Evolutionary conservation across 2,329 filamentous ascomycete species (phyloP).

Genomic region (Cladosporium sp.): DNA sequence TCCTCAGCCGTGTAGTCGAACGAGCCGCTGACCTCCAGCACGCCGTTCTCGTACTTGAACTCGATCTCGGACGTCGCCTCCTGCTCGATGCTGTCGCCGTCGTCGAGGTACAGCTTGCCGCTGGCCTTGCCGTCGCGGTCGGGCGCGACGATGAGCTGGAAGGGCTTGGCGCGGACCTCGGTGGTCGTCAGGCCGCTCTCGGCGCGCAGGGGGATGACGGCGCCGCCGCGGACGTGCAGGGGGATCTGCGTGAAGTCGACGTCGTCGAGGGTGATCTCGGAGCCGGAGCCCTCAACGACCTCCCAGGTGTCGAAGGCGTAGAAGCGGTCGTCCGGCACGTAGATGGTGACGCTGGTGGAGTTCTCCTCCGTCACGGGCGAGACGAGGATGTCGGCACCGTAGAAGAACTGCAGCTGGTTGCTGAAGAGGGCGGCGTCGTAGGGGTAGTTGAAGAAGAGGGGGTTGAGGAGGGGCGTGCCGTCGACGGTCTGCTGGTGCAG

Average conservation of each 20-base stretch:
- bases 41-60: slow-evolving; percentile 50
- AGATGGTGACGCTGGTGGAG: slow-evolving; percentile 45
- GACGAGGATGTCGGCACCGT: slow-evolving; percentile 48
- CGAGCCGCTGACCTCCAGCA: slow-evolving; percentile 38
- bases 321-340: slow-evolving; percentile 50
- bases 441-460: slow-evolving; percentile 64
- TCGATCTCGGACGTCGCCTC: slow-evolving; percentile 46
- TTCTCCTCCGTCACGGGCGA: slow-evolving; percentile 47
- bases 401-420: slow-evolving; percentile 50
- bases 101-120: slow-evolving; percentile 67
- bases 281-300: slow-evolving; percentile 38
- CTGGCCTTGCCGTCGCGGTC: slow-evolving; percentile 53
- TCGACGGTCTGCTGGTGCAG: slow-evolving; percentile 52
- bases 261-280: slow-evolving; percentile 35
- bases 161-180: slow-evolving; percentile 56
- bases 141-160: slow-evolving; percentile 62
- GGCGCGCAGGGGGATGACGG: slow-evolving; percentile 53
- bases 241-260: slow-evolving; percentile 50
- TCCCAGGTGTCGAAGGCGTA: slow-evolving; percentile 51
- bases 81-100: slow-evolving; percentile 61
- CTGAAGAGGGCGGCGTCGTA: slow-evolving; percentile 45
- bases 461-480: slow-evolving; percentile 59
- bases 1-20: slow-evolving; percentile 42
- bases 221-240: slow-evolving; percentile 56
- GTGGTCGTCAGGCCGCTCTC: slow-evolving; percentile 52